Conservation (phyloP, 2,329 filamentous ascomycete genomes). For the Sclerotinia trifoliorum region DNA sequence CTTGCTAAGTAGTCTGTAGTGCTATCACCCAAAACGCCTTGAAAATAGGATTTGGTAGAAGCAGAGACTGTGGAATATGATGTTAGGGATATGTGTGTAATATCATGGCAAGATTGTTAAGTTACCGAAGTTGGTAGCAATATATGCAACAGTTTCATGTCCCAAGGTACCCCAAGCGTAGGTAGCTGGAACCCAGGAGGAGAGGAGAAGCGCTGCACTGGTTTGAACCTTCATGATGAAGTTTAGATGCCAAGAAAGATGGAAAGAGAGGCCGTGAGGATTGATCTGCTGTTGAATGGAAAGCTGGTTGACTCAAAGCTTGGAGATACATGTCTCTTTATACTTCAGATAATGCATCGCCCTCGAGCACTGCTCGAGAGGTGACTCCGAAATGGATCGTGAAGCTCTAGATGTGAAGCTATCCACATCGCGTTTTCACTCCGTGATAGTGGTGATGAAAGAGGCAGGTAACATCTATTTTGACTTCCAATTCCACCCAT, state of each 20-base stretch:
- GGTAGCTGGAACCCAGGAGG: slow-evolving; percentile 25
- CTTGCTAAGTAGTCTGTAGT: slow-evolving; percentile 59
- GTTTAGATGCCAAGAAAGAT: slow-evolving; percentile 1
- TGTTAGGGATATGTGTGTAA: not conserved
- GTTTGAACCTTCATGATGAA: slow-evolving; percentile 22
- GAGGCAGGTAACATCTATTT: slow-evolving; percentile 17
- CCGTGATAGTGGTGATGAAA: slow-evolving; percentile 8
- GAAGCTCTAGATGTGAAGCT: not conserved
- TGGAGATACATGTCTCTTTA: slow-evolving; percentile 10
- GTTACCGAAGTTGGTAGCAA: slow-evolving; percentile 55
- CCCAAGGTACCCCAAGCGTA: slow-evolving; percentile 49
- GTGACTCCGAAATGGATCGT: not conserved
- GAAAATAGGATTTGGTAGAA: slow-evolving; percentile 56
- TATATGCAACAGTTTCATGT: slow-evolving; percentile 63
- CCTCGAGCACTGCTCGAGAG: not conserved
- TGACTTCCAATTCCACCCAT: not conserved
- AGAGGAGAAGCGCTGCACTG: slow-evolving; percentile 25
- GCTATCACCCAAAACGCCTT: slow-evolving; percentile 55
- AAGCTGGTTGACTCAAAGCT: not conserved
- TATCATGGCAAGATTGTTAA: not conserved
- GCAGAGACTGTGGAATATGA: slow-evolving; percentile 45
- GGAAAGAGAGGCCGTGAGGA: not conserved
- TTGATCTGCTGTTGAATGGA: not conserved
- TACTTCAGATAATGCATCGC: not conserved
- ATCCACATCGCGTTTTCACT: slow-evolving; percentile 1